Evolutionary conservation across 192 early-diverging fungal species (phyloP), one percentile per base, ranked within the genome.

Genomic region (Entomortierella chlamydospora): DNA sequence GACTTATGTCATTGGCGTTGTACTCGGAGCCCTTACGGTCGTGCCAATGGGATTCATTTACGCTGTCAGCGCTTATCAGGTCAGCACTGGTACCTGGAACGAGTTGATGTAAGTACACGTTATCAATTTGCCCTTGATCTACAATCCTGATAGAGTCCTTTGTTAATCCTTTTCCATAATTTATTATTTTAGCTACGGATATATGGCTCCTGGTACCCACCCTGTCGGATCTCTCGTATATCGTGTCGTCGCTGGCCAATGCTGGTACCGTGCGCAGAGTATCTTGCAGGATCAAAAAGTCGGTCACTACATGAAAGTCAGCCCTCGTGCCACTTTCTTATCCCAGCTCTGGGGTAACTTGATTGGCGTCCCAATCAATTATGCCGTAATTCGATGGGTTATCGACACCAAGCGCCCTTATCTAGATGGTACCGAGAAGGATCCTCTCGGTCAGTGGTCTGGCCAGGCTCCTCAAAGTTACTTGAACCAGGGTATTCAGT

Each of bases 371-470:
- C 77, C 78, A 20, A 72, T 81, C 60, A 84, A 84, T 50, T 84
- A 80, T 30, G 74, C 77, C 22, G 70, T 80, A 28, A 83, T 79
- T 12, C 71, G 74, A 30, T 83, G 76, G 77, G 79, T 84, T 26
- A 81, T 84, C 34, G 66, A 81, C 17, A 77, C 79, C 47, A 84
- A 84, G 66, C 66, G 83, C 18, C 79, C 79, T 2, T 84, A 81
- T 52, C 83, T 84, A 2, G 79, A 84, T 55, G 83, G 79, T 25
- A 58, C 77, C 0, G 23, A 68, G 22, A 22, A 33, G 0, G 85
- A 86, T 64, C 85, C 85, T 41, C 74, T 79, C 33, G 83, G 83
- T 28, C 85, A 86, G 61, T 79, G 83, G 83, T 64, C 61, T 20
- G 68, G 72, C 61, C 64, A 81, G 22, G 51, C 67, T 8, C 68